phyloP scores from a whole-genome alignment of 257 asterid species.

The Rauvolfia tetraphylla region DNA sequence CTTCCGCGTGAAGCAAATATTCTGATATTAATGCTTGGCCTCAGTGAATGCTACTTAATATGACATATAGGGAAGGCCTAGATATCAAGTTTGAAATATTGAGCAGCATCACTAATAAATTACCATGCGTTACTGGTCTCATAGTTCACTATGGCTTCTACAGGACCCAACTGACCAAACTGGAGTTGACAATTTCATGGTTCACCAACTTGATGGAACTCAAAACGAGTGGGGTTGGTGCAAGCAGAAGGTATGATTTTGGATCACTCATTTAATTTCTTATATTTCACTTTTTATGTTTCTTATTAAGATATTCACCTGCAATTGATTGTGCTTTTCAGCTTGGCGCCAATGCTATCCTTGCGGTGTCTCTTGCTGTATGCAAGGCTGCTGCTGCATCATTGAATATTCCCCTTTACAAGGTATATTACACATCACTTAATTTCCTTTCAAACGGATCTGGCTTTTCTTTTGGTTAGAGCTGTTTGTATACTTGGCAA shows the following conservation, averaged over 20 bases:
- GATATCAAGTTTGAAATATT: not conserved
- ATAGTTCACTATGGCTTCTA: not conserved
- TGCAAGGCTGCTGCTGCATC: constrained; percentile 95
- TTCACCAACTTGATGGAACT: constrained; percentile 93
- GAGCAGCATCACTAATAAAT: too few species aligned
- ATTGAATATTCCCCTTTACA: constrained; percentile 70
- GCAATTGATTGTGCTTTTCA: constrained; percentile 26
- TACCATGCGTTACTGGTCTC: not conserved
- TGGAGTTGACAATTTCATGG: constrained; percentile 85
- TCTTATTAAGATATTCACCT: not conserved
- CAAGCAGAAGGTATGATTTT: constrained; percentile 73
- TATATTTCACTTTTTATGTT: not conserved
- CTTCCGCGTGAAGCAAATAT: not conserved
- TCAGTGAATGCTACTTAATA: not conserved
- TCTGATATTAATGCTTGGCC: not conserved
- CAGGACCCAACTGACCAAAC: constrained; percentile 94
- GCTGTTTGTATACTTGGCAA: not conserved
- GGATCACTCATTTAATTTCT: not conserved
- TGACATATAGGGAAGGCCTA: not conserved
- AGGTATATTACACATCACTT: constrained; percentile 38
- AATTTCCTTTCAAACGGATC: not conserved
- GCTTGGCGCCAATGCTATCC: constrained; percentile 98
- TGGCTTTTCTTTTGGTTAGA: not conserved
- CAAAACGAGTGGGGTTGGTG: constrained; percentile 99
- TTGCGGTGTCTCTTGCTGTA: constrained; percentile 92